Evolutionary conservation across 1,284 basidiomycete species (phyloP), one percentile per base, ranked within the genome.

Genomic region (Sporisorium reilianum): DNA sequence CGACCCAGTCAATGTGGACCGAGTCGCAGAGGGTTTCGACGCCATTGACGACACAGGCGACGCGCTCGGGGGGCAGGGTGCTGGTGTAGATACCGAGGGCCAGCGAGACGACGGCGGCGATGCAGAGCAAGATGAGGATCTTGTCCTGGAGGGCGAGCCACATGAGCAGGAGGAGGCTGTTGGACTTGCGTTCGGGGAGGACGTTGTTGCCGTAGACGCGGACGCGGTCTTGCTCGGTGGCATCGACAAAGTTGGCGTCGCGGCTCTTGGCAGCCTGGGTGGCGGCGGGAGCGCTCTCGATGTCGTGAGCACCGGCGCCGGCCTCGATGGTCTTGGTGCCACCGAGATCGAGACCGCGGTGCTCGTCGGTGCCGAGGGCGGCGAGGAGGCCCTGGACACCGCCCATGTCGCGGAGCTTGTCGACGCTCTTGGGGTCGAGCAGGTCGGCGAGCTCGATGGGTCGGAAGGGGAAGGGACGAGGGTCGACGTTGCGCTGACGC

Each of bases 121-220:
- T 89, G 32, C 91, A 92, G 46, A 98, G 89, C 55, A 99, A 86
- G 74, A 97, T 90, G 23, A 97, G 86, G 76, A 97, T 93, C 87
- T 95, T 97, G 86, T 98, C 96, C 86, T 96, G 93, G 82, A 97
- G 87, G 2, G 96, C 95, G 36, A 92, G 86, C 92, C 92, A 97
- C 93, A 97, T 97, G 42, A 99, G 88, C 73, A 89, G 87, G 46
- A 94, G 87, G 20, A 99, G 87, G 28, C 89, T 89, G 87, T 97
- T 98, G 75, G 89, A 90, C 62, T 89, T 88, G 42, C 93, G 90
- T 6, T 87, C 86, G 1, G 96, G 96, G 0, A 98, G 87, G 28
- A 91, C 84, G 82, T 99, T 99, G 67, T 88, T 86, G 40, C 96
- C 96, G 81, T 91, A 99, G 0, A 97, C 78, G 16, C 76, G 64